Conservation (phyloP, 345 rosid species). For the Sisymbrium altissimum region DNA sequence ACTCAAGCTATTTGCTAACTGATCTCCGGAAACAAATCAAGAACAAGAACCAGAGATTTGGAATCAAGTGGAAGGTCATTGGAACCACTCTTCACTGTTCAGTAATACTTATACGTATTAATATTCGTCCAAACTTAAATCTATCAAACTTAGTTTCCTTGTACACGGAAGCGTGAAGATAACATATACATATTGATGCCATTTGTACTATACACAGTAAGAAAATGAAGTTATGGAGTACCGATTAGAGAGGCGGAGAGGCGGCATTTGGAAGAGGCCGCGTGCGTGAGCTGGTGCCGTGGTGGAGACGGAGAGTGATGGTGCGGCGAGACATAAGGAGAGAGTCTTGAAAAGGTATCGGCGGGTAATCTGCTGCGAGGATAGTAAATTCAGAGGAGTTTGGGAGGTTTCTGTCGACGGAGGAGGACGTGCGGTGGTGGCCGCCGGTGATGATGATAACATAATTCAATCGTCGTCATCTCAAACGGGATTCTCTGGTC, state of each 20-base stretch:
- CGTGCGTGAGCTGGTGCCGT: constrained; percentile 45
- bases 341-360: constrained; percentile 48
- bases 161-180: no score
- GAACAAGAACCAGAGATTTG: background rate
- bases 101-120: background rate
- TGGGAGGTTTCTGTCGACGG: constrained; percentile 23
- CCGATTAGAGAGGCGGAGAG: constrained; percentile 56
- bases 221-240: background rate
- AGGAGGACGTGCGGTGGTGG: constrained; percentile 26
- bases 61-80: background rate
- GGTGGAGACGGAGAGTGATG: constrained; percentile 28
- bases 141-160: background rate
- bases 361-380: constrained; percentile 36
- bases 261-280: constrained; percentile 80
- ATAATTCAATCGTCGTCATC: constrained; percentile 14
- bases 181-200: no score
- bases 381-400: background rate
- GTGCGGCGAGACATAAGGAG: constrained; percentile 40
- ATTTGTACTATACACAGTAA: background rate
- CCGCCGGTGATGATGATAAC: constrained; percentile 25
- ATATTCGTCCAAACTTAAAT: background rate
- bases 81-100: background rate
- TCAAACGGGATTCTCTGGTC: background rate
- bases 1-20: background rate
- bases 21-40: background rate